Evolutionary conservation across 2,329 filamentous ascomycete species (phyloP), one percentile per base, ranked within the genome.

Genomic region (Samsoniella hepiali): DNA sequence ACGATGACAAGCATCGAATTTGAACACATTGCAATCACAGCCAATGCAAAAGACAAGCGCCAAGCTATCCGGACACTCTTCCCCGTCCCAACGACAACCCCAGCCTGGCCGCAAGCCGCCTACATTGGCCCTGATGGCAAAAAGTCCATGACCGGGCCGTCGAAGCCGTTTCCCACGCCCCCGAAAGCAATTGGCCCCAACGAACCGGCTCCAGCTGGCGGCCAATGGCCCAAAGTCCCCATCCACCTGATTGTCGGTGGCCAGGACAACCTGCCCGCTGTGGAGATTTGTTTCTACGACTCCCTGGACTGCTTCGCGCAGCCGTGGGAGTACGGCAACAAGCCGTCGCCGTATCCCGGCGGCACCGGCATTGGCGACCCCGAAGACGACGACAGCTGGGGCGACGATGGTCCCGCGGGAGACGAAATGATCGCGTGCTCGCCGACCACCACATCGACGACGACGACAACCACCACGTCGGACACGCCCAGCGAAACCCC

Each of bases 211-310:
- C 47, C 22, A 50, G 29, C 47, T 50, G 47, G 47, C 47, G 47
- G 47, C 22, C 22, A 50, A 50, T 50, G 22, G 47, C 47, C 47
- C 22, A 31, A 50, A 50, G 47, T 50, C 47, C 47, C 47, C 29
- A 50, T 31, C 47, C 47, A 51, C 49, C 49, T 51, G 31, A 51
- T 51, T 51, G 31, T 51, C 31, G 49, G 49, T 51, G 49, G 49
- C 49, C 49, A 51, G 31, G 49, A 51, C 31, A 51, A 51, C 49
- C 49, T 51, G 49, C 49, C 49, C 49, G 31, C 49, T 51, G 49
- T 51, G 29, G 31, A 51, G 31, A 51, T 51, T 32, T 51, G 49
- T 34, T 51, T 51, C 31, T 51, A 51, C 49, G 49, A 51, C 49
- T 51, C 29, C 31, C 29, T 51, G 49, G 49, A 51, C 49, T 51